A percentile compares a stretch with the other conserved stretches of the same genome.
Conservation (phyloP, 768 basidiomycete genomes). For the Floccularia luteovirens region DNA sequence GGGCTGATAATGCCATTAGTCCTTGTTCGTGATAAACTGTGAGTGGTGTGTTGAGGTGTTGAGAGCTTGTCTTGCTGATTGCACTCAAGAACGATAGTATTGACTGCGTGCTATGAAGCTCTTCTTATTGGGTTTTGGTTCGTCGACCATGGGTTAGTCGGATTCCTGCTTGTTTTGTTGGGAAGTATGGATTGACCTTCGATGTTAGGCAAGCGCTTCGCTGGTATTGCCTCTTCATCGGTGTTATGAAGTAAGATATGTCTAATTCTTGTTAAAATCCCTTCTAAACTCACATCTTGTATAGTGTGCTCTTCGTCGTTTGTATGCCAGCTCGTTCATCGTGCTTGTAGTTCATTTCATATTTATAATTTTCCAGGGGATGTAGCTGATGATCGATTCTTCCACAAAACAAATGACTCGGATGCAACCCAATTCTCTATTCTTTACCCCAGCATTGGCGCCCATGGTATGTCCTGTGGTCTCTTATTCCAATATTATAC, state of each 20-base stretch:
- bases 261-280: constrained; percentile 7
- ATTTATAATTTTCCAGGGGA: constrained; percentile 57
- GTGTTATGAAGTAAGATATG: constrained; percentile 69
- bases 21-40: constrained; percentile 89
- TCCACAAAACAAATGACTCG: constrained; percentile 90
- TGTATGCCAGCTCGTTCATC: too few species aligned
- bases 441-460: constrained; percentile 59
- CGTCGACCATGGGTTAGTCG: constrained; percentile 77
- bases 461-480: constrained; percentile 45
- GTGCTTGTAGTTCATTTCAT: constrained; percentile 1
- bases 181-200: constrained; percentile 5
- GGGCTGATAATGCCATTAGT: constrained; percentile 82
- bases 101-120: constrained; percentile 79
- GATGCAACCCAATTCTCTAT: constrained; percentile 87
- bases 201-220: constrained; percentile 62
- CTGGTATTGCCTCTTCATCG: constrained; percentile 79
- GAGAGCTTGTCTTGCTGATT: not conserved
- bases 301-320: constrained; percentile 77
- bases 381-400: constrained; percentile 89
- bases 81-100: constrained; percentile 66
- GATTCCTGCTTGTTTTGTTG: not conserved
- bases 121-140: constrained; percentile 94
- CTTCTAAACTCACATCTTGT: constrained; percentile 4
- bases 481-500: constrained; percentile 1
- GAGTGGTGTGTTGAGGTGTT: too few species aligned